phyloP scores from a whole-genome alignment of 441 rosid species.

The Syzygium syzygioides region DNA sequence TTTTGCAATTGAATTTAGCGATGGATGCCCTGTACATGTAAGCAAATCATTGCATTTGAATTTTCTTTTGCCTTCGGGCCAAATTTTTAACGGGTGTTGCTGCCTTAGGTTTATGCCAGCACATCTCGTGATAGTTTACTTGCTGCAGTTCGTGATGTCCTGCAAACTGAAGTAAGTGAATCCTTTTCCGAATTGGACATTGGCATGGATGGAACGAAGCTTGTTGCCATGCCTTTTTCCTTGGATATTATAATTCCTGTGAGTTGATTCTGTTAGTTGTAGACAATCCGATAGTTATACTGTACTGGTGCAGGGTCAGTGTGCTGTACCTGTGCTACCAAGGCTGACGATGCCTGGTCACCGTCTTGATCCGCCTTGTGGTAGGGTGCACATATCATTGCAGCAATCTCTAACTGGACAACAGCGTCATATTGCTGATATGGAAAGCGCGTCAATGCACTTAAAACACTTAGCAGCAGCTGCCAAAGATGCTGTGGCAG shows the following conservation, averaged over 20 bases:
- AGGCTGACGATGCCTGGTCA: conserved; percentile 99
- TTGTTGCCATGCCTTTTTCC: background rate
- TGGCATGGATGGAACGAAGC: conserved; percentile 5
- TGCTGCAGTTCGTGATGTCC: conserved; percentile 90
- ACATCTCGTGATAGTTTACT: conserved; percentile 97
- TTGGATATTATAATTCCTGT: background rate
- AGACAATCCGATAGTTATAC: background rate
- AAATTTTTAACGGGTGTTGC: conserved; percentile 25
- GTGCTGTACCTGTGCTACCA: conserved; percentile 83
- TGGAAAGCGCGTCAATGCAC: conserved; percentile 78
- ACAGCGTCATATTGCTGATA: conserved; percentile 49
- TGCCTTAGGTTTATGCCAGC: conserved; percentile 79
- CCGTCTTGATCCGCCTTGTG: conserved; percentile 97
- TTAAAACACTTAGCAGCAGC: conserved; percentile 94
- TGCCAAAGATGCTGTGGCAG: conserved; percentile 99
- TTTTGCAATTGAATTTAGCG: conserved; percentile 96
- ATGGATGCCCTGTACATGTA: conserved; percentile 98
- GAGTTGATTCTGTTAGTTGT: background rate
- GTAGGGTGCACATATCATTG: conserved; percentile 61
- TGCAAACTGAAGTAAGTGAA: conserved; percentile 95
- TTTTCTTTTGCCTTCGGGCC: conserved; percentile 6
- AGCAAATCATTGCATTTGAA: conserved; percentile 26
- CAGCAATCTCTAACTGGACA: conserved; percentile 24
- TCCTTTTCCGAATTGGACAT: conserved; percentile 28
- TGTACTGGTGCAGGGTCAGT: conserved; percentile 63